Evolutionary conservation across 345 rosid species (phyloP), one percentile per base, ranked within the genome.

Genomic region (Salix brachista): DNA sequence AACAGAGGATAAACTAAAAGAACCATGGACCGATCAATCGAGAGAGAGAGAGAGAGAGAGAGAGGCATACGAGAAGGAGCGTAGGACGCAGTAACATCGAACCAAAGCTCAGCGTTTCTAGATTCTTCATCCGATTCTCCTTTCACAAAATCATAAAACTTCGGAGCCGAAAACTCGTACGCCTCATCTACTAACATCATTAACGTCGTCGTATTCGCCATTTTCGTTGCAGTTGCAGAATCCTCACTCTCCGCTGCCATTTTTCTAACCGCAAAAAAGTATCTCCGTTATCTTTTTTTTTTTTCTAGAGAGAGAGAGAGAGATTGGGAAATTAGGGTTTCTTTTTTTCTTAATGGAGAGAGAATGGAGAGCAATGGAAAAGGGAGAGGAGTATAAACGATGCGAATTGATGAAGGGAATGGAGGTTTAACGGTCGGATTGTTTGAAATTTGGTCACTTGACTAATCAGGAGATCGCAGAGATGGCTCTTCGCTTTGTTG

Each of bases 131-230:
- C 93, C 0, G 91, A 86, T 83, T 96, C 98, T 32, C 83, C 97
- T 4, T 78, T 84, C 0, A 81, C 75, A 84, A 96, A 96, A 80
- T 96, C 97, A n/a, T 85, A 96, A 87, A 95, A 96, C 32, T 84
- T 70, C 1, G 98, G 98, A 6, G 99, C 99, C 8, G 91, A 88
- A 86, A 92, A 96, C 87, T 96, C 99, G 80, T 93, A 96, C 0
- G 77, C 56, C 76, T 88, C 87, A 69, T 96, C 98, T 25, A 94
- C 62, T n/a, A 58, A 58, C 62, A 4, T 73, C 77, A 58, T 73
- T 76, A 91, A 66, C 34, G 64, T 69, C 79, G 71, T 60, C 68
- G 67, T 19, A 21, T 58, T 32, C 2, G 25, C 18, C 13, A 42
- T 42, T 42, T 11, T 10, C 46, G 46, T 42, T 42, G 28, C 62